Conservation (phyloP, 2,329 filamentous ascomycete species). For the Arthrinium phaeospermum region DNA sequence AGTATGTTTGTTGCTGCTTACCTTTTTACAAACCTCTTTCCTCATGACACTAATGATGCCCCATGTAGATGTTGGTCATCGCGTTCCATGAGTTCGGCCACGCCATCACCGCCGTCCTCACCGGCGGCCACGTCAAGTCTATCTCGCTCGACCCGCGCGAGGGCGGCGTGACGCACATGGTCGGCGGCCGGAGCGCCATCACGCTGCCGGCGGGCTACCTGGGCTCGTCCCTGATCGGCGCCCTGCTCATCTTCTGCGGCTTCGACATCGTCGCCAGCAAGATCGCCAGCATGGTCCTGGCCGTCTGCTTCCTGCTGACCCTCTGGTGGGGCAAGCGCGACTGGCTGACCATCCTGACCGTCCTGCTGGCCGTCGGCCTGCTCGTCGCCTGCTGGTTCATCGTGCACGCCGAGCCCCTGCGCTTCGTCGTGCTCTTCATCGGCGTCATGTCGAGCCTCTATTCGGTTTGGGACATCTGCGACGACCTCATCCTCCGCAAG, state of each 20-base stretch:
- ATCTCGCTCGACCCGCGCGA: slow-evolving; percentile 78
- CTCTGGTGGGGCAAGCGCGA: slow-evolving; percentile 82
- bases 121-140: slow-evolving; percentile 74
- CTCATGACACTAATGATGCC: background rate
- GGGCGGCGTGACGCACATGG: slow-evolving; percentile 80
- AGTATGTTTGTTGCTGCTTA: slow-evolving; percentile 46
- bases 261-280: slow-evolving; percentile 84
- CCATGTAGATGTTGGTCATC: slow-evolving; percentile 77
- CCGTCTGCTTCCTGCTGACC: slow-evolving; percentile 77
- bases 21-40: background rate
- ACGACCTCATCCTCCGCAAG: slow-evolving; percentile 80
- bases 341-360: slow-evolving; percentile 76
- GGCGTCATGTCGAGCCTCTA: slow-evolving; percentile 83
- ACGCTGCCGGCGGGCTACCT: slow-evolving; percentile 81
- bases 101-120: slow-evolving; percentile 73
- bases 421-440: slow-evolving; percentile 80
- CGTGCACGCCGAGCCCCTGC: slow-evolving; percentile 72
- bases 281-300: slow-evolving; percentile 75
- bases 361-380: slow-evolving; percentile 72
- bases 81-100: slow-evolving; percentile 79
- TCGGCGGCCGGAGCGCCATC: slow-evolving; percentile 71
- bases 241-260: slow-evolving; percentile 77
- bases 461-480: slow-evolving; percentile 85
- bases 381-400: slow-evolving; percentile 82
- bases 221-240: slow-evolving; percentile 77